Evolutionary conservation across 331 rosid genomes (phyloP), one percentile per base, ranked within the genome.

Genomic region (Quercus tomentella): DNA sequence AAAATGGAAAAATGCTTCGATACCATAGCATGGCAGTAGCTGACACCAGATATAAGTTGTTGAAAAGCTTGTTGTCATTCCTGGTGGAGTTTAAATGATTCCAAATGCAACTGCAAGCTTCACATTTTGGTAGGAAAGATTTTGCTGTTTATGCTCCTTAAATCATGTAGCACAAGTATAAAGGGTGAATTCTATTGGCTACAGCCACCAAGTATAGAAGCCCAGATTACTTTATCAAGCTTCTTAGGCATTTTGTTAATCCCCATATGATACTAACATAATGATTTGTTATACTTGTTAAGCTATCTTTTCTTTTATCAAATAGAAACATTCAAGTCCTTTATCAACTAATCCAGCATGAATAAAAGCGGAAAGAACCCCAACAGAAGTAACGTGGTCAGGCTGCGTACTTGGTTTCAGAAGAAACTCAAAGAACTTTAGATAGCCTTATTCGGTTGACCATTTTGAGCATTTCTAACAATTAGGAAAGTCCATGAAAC

Each of bases 1-100:
- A 3, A 17, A 60, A 15, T 4, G 15, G 20, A 16, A 20, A 63
- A 55, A 30, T 28, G 77, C 49, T 84, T 25, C 28, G 62, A 79
- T 91, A 91, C 98, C 98, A 94, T 94, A 25, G 93, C 91, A 82
- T 94, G 98, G 81, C 93, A 94, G 67, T 82, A 92, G 85, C 97
- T 92, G 78, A 94, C 98, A 77, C 98, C 98, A 6, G 97, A 94
- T 83, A 94, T 72, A 92, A 85, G 77, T 88, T 92, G 84, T 91
- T 91, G 65, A 78, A 91, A 67, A 89, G 84, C 82, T 91, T 89
- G 80, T 82, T 31, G 87, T 71, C 7, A 87, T 86, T 74, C 94
- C 91, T 62, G 86, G 79, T 15, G 88, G 84, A n/a, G 94, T 89
- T 73, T 88, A 88, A 79, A 91, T 82, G 41, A 91, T 89, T 76